Base-by-base conservation (phyloP, 768 basidiomycete genomes). In the Brasilioporus rufonigricans region DNA sequence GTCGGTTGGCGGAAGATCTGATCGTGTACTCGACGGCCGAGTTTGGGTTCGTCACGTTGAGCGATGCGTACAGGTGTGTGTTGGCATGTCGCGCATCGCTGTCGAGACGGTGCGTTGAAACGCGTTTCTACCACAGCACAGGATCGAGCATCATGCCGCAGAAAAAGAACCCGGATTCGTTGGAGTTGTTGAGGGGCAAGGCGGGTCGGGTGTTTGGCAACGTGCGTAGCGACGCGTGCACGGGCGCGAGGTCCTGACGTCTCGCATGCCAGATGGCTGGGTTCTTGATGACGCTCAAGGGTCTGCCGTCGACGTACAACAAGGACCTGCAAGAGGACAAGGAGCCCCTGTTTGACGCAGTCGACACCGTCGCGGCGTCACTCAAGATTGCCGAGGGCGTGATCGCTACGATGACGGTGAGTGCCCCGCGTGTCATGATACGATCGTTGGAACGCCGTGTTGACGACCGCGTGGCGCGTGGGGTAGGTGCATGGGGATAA, bases 121-220 rank as follows among this genome's bases (percentile, higher is more conserved):
- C 45, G 19, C 33, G n/a, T 8, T 2, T n/a, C 24, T 38, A 5
- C 10, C 12, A 10, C 60, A 98, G 94, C 68, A 99, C 97, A 41
- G 97, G 97, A 8, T 98, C 95, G 38, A 98, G 95, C 61, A 98
- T 99, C 69, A 99, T 99, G 97, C 97, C 97, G 6, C 97, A 98
- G 69, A 98, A 99, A 77, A 99, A 98, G 76, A 98, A 98, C 67
- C 92, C 95, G 0, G 97, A 98, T 70, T 98, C 96, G 11, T 76
- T 97, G 51, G 97, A 99, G 71, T 79, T 99, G 21, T 77, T 99
- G 54, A 86, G 97, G 53, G 97, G 97, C 62, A 99, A 99, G 73
- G 83, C 90, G 31, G 97, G 97, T 5, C 86, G 97, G 26, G 80
- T 96, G 21, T 96, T 98, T 73, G 97, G 97, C 53, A 87, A 93